phyloP scores from a whole-genome alignment of 2,329 filamentous ascomycete genomes.

The Camillea tinctor region DNA sequence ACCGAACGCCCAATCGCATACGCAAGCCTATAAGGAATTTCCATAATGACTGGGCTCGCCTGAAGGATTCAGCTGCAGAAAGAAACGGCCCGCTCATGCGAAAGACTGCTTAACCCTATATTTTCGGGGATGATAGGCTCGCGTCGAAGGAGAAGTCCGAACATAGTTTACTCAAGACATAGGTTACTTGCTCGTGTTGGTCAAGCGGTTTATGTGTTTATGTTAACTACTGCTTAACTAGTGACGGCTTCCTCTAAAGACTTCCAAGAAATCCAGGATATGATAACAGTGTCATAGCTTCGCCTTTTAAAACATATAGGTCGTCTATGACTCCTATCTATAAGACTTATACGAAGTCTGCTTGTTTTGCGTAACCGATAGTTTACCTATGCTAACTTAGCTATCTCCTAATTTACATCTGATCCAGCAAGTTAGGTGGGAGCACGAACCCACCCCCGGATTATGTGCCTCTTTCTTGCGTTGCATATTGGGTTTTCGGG shows the following conservation, averaged over 20 bases:
- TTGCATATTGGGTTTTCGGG: background rate
- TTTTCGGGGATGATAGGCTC: background rate
- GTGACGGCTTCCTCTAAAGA: too few relatives aligned
- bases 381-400: background rate
- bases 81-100: background rate
- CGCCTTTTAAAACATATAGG: too few relatives aligned
- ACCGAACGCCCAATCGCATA: background rate
- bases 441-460: background rate
- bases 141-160: background rate
- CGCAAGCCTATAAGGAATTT: background rate
- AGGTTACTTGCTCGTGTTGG: too few relatives aligned
- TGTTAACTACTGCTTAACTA: too few relatives aligned
- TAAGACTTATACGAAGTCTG: background rate
- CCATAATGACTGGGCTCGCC: background rate
- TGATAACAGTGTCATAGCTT: too few relatives aligned
- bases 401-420: background rate
- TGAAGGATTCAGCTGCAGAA: background rate
- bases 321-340: too few relatives aligned
- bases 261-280: too few relatives aligned
- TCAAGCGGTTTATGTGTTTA: too few relatives aligned
- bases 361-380: background rate
- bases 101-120: background rate
- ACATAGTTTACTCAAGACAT: too few relatives aligned
- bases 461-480: background rate
- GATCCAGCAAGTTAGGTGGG: background rate